phyloP scores from a whole-genome alignment of 108 stramenopile species.

The Bacterosira constricta region DNA sequence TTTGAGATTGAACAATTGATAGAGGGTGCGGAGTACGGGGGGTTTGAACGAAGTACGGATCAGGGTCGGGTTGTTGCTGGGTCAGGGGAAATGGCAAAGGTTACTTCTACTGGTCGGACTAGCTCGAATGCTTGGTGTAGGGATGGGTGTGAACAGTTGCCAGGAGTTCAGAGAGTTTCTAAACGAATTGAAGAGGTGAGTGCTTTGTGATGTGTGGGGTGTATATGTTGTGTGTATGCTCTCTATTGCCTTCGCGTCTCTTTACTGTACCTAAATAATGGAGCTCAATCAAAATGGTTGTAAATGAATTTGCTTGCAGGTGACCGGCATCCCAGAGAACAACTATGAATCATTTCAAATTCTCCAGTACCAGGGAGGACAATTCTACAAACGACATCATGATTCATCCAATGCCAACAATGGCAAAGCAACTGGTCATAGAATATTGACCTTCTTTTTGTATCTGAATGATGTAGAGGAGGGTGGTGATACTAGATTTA shows the following conservation, averaged over 20 bases:
- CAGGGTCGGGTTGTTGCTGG: constrained; percentile 47
- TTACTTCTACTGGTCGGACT: constrained; percentile 50
- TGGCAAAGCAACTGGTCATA: constrained; percentile 45
- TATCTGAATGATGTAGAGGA: constrained; percentile 65
- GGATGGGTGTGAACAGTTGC: constrained; percentile 52
- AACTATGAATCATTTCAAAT: constrained; percentile 75
- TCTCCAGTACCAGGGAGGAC: constrained; percentile 52
- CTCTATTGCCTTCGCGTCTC: too few species aligned
- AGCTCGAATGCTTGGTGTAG: constrained; percentile 66
- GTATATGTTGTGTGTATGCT: too few species aligned
- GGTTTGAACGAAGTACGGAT: constrained; percentile 52
- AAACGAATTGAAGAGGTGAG: constrained; percentile 45
- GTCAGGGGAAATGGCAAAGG: constrained; percentile 55
- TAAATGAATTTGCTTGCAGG: constrained; percentile 3
- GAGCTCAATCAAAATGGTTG: too few species aligned
- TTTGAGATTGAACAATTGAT: constrained; percentile 48
- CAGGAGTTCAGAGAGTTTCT: constrained; percentile 42
- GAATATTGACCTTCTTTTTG: constrained; percentile 71
- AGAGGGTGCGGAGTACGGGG: constrained; percentile 34
- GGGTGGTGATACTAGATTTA: constrained; percentile 66
- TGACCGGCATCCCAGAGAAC: constrained; percentile 48
- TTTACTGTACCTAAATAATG: neutral
- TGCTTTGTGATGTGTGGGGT: too few species aligned
- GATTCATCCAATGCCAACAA: constrained; percentile 42
- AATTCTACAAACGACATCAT: constrained; percentile 60